Base-by-base conservation (phyloP, 768 basidiomycete species). In the Pleurotus ostreatus region DNA sequence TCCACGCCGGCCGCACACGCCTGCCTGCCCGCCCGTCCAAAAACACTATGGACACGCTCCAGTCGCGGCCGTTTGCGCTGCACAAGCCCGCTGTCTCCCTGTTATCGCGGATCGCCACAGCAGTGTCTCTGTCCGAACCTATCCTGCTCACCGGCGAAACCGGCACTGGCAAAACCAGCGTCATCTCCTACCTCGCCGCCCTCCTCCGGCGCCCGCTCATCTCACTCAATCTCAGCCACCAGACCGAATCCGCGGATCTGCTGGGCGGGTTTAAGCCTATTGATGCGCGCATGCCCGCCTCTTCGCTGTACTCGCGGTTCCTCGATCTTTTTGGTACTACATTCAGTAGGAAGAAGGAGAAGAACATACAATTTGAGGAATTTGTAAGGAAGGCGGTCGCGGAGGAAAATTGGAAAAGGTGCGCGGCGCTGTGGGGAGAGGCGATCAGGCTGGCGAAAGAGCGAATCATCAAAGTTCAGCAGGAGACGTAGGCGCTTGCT, bases 141-240 rank as follows among this genome's bases (percentile, higher is more conserved):
- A 76, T 95, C 4, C 79, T 99, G 6, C 79, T 99, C 22, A 94
- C 94, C 0, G 97, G 97, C 46, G 97, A 99, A 74, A 99, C 97
- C 2, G 97, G 97, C n/a, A 99, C 97, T 1, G 97, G 97, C 12
- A 99, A 99, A 71, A 99, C 97, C 0, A 95, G 94, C 52, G 81
- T 85, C 16, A 83, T 99, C 13, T 90, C 94, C 2, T 85, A 97
- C 63, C 78, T 98, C 26, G 88, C 97, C 9, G 78, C 85, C 2
- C 70, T 90, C n/a, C 79, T 97, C 25, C 80, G 78, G 5, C 81
- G 83, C 9, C 84, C 86, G 0, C 79, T 99, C 34, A 81, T 93
- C 55, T 92, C 94, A 0, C 80, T 99, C 56, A 99, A 99, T 67
- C 70, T 98, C 63, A 97, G 94, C 1, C 92, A 95, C 65, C 97